phyloP scores from a whole-genome alignment of 1,284 basidiomycete species.

The Crepidotus sp. region DNA sequence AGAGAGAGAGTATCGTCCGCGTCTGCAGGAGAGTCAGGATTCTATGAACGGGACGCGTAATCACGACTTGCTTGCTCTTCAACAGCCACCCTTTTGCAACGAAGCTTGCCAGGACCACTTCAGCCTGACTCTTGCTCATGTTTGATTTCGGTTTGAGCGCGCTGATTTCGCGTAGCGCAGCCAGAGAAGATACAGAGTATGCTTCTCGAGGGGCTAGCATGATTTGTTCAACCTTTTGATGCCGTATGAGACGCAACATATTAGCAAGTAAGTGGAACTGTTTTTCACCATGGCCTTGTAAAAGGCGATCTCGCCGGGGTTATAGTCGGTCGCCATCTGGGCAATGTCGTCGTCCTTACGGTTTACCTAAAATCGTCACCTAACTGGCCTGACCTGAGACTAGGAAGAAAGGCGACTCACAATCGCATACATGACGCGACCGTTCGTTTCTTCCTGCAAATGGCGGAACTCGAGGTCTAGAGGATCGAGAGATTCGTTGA shows the following conservation, averaged over 20 bases:
- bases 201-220: slow-evolving; percentile 69
- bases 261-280: slow-evolving; percentile 2
- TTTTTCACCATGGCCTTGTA: slow-evolving; percentile 68
- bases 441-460: slow-evolving; percentile 54
- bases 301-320: slow-evolving; percentile 65
- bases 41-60: neutral
- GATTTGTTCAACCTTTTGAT: slow-evolving; percentile 76
- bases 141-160: slow-evolving; percentile 50
- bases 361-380: slow-evolving; percentile 48
- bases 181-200: slow-evolving; percentile 68
- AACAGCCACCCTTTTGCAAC: slow-evolving; percentile 75
- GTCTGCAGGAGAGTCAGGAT: slow-evolving; percentile 28
- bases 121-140: slow-evolving; percentile 70
- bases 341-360: slow-evolving; percentile 68
- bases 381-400: neutral
- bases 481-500: slow-evolving; percentile 55
- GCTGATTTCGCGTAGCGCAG: slow-evolving; percentile 64
- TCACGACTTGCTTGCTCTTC: slow-evolving; percentile 58
- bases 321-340: slow-evolving; percentile 77
- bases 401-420: slow-evolving; percentile 32
- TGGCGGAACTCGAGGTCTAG: slow-evolving; percentile 65
- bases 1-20: slow-evolving; percentile 71
- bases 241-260: slow-evolving; percentile 1
- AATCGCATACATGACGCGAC: slow-evolving; percentile 54
- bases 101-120: slow-evolving; percentile 67